Evolutionary conservation across 805 yeast genomes (phyloP).

Genomic region (Yueomyces sp.): DNA sequence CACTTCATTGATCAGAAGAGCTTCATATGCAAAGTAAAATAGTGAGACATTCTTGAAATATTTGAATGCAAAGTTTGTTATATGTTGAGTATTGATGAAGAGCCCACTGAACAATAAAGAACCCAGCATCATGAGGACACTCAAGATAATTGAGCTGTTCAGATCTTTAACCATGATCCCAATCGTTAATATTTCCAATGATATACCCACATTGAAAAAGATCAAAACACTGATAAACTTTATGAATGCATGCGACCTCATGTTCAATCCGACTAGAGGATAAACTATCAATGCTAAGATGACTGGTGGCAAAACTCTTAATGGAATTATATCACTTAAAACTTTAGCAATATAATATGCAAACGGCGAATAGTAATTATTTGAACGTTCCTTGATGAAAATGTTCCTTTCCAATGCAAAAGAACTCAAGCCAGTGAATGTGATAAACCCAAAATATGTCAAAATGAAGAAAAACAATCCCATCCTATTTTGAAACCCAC

Average conservation of each 20-base stretch:
- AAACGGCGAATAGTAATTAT: conserved; percentile 80
- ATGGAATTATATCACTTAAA: conserved; percentile 81
- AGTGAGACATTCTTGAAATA: conserved; percentile 77
- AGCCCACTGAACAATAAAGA: conserved; percentile 88
- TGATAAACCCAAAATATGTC: conserved; percentile 87
- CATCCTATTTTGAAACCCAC: conserved; percentile 92
- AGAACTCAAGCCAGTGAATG: conserved; percentile 82
- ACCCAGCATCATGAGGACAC: conserved; percentile 71
- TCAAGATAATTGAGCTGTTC: conserved; percentile 82
- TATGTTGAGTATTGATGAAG: conserved; percentile 71
- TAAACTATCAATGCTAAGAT: conserved; percentile 68
- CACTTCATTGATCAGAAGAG: conserved; percentile 85
- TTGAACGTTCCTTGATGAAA: conserved; percentile 85
- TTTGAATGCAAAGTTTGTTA: conserved; percentile 39
- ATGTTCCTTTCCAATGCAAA: conserved; percentile 82
- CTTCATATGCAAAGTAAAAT: conserved; percentile 93
- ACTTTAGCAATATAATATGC: conserved; percentile 80
- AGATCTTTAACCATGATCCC: conserved; percentile 83
- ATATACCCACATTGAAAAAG: conserved; percentile 74
- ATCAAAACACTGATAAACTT: conserved; percentile 58
- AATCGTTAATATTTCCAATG: conserved; percentile 72
- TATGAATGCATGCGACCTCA: conserved; percentile 61
- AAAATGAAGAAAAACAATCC: conserved; percentile 86
- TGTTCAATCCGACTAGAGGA: conserved; percentile 80
- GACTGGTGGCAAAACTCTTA: conserved; percentile 86